Base-by-base conservation (phyloP, 306 rosid genomes). In the Quercus variabilis region DNA sequence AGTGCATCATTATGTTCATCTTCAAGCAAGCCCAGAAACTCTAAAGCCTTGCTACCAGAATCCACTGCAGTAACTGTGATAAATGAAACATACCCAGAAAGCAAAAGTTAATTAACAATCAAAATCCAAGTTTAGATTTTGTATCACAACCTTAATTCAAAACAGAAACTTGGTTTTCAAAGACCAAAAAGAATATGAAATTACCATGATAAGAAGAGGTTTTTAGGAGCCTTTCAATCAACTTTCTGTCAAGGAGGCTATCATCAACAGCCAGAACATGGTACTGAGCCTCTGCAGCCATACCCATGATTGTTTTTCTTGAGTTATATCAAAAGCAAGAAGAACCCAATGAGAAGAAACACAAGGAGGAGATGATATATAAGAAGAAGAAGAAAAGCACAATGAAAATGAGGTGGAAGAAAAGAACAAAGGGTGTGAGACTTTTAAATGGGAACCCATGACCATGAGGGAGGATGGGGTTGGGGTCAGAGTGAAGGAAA, bases 251-350 rank as follows among this genome's bases (percentile, higher is more conserved):
- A 80, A 94, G 75, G 9, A 85, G 46, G 79, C 94, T 88, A 30
- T 94, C 98, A 86, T 94, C 97, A 60, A 94, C 98, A 70, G 97
- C 98, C 83, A 94, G 75, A 68, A 94, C 97, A 79, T 92, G 98
- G 56, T 90, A 92, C 76, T 81, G 94, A 11, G 88, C 38, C 59
- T 87, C 88, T 20, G 85, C 68, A 84, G 85, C 77, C 81, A 92
- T 55, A 75, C 82, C 93, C 97, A 94, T 94, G 41, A 69, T 56
- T 63, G 17, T 20, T 23, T 51, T 15, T 18, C 26, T n/a, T 25
- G 4, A 2, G 23, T n/a, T 6, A 57, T 59, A 52, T n/a, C 25
- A 8, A 15, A 74, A 74, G 80, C 67, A 54, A 60, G 19, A 75
- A 67, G 46, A 41, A 41, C 46, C 46, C 46, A 41, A 41, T 41